These are phyloP conservation scores for Cocos nucifera DNA, from an alignment of 176 grass and related monocot species.

Conservation along the genomic window DNA sequence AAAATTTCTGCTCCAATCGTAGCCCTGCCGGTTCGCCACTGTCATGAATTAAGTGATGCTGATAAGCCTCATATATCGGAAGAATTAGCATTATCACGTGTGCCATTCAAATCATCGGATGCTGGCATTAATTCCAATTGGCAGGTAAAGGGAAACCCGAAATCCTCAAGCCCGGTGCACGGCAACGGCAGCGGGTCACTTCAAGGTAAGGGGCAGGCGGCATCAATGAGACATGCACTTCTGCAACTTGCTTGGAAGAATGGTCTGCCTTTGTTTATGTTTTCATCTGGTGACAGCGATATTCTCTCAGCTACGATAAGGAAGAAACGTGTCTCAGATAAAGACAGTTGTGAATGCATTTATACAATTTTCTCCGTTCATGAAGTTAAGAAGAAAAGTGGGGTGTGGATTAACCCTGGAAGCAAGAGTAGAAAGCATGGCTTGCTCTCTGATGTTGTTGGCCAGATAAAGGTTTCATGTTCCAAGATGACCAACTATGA, in stretches of 20 bases:
- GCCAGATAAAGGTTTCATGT: constrained; percentile 47
- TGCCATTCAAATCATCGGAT: constrained; percentile 43
- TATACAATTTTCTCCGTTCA: constrained; percentile 70
- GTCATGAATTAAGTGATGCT: constrained; percentile 19
- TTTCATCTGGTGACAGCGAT: constrained; percentile 69
- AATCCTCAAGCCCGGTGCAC: constrained; percentile 11
- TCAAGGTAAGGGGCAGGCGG: constrained; percentile 34
- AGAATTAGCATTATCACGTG: constrained; percentile 19
- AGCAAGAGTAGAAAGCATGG: constrained; percentile 68
- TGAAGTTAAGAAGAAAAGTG: constrained; percentile 58
- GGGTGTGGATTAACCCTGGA: constrained; percentile 47
- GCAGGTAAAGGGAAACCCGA: constrained; percentile 23
- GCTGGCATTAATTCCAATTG: constrained; percentile 27
- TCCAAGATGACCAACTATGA: constrained; percentile 41
- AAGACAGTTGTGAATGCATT: constrained; percentile 46
- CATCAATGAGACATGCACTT: constrained; percentile 59
- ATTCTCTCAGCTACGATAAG: constrained; percentile 65
- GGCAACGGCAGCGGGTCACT: constrained; percentile 35
- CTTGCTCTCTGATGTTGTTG: constrained; percentile 57
- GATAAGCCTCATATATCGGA: constrained; percentile 29
- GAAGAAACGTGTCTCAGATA: constrained; percentile 30
- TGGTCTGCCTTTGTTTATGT: constrained; percentile 82
- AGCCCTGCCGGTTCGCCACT: constrained; percentile 35
- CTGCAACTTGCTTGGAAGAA: constrained; percentile 83
- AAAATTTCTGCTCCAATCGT: constrained; percentile 29